Evolutionary conservation across 352 stramenopile genomes (phyloP), one percentile per base, ranked within the genome.

Genomic region (Chrysophaeum taylorii): DNA sequence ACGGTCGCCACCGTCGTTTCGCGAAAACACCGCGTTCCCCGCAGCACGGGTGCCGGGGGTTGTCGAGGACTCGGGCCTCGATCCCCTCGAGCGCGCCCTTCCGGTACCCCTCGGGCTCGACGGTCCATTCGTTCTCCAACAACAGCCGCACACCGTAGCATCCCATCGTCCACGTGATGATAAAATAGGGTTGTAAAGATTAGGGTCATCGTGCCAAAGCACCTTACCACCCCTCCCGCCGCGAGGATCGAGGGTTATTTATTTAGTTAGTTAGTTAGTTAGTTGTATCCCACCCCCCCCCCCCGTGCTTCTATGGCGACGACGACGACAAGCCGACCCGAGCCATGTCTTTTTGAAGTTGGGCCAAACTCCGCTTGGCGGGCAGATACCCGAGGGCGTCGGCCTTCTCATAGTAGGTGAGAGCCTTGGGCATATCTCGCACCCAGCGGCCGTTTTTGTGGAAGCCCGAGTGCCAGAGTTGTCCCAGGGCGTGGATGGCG

Each of bases 131-230:
- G 48, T 60, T 60, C n/a, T n/a, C n/a, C n/a, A n/a, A n/a, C n/a
- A 73, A 15, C 53, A 73, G 31, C 25, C 27, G 41, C 35, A 29
- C 27, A 16, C 35, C 12, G n/a, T 5, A 63, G 25, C 7, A 57
- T 68, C 31, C 21, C 57, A 71, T 9, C 45, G 63, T 16, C 68
- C 48, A 61, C 52, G 42, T 12, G 42, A 31, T 21, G 64, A 75
- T 60, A 75, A 72, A 33, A 66, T 73, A 72, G 64, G 53, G 57
- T n/a, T n/a, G n/a, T n/a, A n/a, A n/a, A n/a, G n/a, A n/a, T n/a
- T n/a, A n/a, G n/a, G n/a, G n/a, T n/a, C n/a, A n/a, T n/a, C n/a
- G n/a, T n/a, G n/a, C n/a, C n/a, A n/a, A n/a, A n/a, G n/a, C n/a
- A n/a, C n/a, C n/a, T n/a, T n/a, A n/a, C n/a, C n/a, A n/a, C n/a